Base-by-base conservation (phyloP, 495 filamentous ascomycete species). In the Apiosordaria backusii region DNA sequence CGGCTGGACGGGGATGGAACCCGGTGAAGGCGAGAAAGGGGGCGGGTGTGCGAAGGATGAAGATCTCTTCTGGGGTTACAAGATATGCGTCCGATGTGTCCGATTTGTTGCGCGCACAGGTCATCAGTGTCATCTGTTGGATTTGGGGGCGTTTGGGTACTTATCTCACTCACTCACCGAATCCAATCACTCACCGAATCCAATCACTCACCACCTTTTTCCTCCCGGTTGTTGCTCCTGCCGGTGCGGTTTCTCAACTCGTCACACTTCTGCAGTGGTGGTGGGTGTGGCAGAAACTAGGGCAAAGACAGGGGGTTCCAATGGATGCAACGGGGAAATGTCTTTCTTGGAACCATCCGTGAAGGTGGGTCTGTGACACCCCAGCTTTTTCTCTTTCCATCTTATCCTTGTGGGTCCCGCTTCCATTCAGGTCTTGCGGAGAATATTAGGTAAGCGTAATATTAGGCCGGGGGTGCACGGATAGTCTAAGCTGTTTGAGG, bases 291-390 rank as follows among this genome's bases (percentile, higher is more conserved):
- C 35, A 45, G 35, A 45, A 7, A 45, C 35, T 15, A 45, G 35
- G 35, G 35, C 35, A 45, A 13, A 45, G 35, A 45, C 35, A 45
- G 35, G 35, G 35, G 19, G 52, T 19, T 6, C n/a, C 1, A 55
- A 23, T 55, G 52, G 52, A 55, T 55, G 52, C n/a, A 55, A 55
- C 52, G 52, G 52, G 52, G 52, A 55, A 55, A 55, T 55, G 52
- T 55, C n/a, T 55, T 22, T 55, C 52, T 55, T 55, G 52, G 52
- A 55, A 55, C 52, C 52, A 55, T 23, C 52, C 52, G 52, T 3
- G 52, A 55, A n/a, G 19, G 52, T 55, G 52, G 52, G n/a, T 55
- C 52, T 3, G 52, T 55, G 52, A 22, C 52, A 55, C 52, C 52
- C 52, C 52, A 23, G 52, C 52, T 55, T 55, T 55, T 19, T 55